Base-by-base conservation (phyloP, 177 flowering plant genomes). In the Telopea speciosissima region DNA sequence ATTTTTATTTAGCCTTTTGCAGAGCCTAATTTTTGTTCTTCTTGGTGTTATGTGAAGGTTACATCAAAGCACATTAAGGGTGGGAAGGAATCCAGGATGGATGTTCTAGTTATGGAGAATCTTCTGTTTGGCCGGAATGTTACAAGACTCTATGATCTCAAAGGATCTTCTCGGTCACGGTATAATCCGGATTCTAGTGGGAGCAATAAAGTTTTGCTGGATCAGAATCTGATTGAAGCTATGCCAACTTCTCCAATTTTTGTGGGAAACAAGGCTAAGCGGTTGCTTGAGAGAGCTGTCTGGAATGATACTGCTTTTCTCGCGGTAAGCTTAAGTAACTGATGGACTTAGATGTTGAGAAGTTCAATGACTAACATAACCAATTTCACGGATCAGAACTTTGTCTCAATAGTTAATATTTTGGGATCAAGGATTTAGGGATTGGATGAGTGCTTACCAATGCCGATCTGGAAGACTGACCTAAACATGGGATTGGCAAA, bases 221-320 rank as follows among this genome's bases (percentile, higher is more conserved):
- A 95, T 78, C 96, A 95, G 78, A 95, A 95, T 78, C 80, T 95
- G 77, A 91, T 95, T 70, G 99, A 95, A 84, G 84, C 97, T 74
- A 95, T 95, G 99, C 97, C 94, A 59, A 93, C 99, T 66, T 89
- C 94, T 76, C 99, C 99, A 7, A 95, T 96, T 68, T 95, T 95
- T 84, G 97, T 95, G 33, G 96, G 99, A 49, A 91, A 93, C 85
- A 93, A 93, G 75, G 97, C 98, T 42, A 95, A 95, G 80, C 83
- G 96, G 61, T 70, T 89, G 80, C 76, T 95, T 74, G 98, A 93
- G 81, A 86, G 97, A 86, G 99, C 99, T 70, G 96, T 95, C 64
- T 95, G 99, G 99, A 95, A 95, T 76, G 97, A 95, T 77, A 93
- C 99, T 73, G 74, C 92, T 72, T 93, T 95, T 75, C 99, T 95